phyloP scores from a whole-genome alignment of 441 rosid genomes.

The Monsonia emarginata region DNA sequence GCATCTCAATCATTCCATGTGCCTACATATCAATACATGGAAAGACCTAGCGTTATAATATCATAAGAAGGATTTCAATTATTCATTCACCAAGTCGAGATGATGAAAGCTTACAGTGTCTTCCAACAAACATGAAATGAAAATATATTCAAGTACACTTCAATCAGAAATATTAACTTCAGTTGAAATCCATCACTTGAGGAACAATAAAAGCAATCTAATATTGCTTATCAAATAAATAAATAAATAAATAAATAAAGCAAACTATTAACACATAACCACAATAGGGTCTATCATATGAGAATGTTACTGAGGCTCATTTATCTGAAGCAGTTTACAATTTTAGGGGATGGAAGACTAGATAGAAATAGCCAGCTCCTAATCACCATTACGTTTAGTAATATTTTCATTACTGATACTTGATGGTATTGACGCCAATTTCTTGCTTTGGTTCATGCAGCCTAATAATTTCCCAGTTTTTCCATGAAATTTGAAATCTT shows the following conservation, averaged over 20 bases:
- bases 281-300: too few species aligned
- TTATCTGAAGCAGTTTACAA: neutral
- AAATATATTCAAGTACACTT: too few species aligned
- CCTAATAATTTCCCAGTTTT: neutral
- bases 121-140: neutral
- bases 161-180: too few species aligned
- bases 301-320: neutral
- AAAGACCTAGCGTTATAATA: slow-evolving; percentile 2
- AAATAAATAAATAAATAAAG: too few species aligned
- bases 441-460: neutral
- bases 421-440: neutral
- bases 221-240: too few species aligned
- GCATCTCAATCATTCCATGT: slow-evolving; percentile 95
- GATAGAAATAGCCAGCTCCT: neutral
- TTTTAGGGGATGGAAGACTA: neutral
- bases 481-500: neutral
- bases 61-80: neutral
- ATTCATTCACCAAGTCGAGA: neutral
- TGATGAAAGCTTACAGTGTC: neutral
- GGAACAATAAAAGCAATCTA: neutral
- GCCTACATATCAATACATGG: slow-evolving; percentile 33
- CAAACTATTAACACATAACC: too few species aligned
- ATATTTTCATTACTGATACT: too few species aligned
- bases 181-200: neutral
- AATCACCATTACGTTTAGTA: neutral